phyloP scores from a whole-genome alignment of 2,329 filamentous ascomycete species.

The Aspergillus hortae region DNA sequence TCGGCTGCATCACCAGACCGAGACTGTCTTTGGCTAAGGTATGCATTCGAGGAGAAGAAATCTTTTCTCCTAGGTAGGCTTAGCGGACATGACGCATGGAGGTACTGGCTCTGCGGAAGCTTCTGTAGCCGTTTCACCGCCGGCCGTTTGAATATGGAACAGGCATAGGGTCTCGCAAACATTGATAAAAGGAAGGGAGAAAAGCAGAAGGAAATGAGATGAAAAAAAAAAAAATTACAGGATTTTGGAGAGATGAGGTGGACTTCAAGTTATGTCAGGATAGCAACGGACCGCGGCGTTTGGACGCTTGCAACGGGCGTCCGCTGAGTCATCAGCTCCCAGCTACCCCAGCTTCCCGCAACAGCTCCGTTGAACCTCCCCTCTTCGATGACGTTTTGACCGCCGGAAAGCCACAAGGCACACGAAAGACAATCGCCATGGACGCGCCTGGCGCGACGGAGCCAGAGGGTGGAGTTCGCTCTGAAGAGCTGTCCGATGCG shows the following conservation, averaged over 20 bases:
- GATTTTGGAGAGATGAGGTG: not conserved
- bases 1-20: conserved; percentile 14
- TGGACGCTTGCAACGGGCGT: not conserved
- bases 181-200: conserved; percentile 15
- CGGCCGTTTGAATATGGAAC: conserved; percentile 29
- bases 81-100: conserved; percentile 33
- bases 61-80: conserved; percentile 50
- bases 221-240: not conserved
- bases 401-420: conserved; percentile 9
- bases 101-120: conserved; percentile 31
- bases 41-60: conserved; percentile 65
- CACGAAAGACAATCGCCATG: conserved; percentile 32
- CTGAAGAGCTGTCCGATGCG: conserved; percentile 14
- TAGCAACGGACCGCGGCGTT: not conserved
- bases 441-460: conserved; percentile 35
- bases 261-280: not conserved
- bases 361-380: not conserved
- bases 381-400: not conserved
- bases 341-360: conserved; percentile 17
- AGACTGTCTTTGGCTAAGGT: conserved; percentile 43
- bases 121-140: conserved; percentile 19
- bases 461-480: conserved; percentile 21
- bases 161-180: conserved; percentile 31
- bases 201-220: conserved; percentile 3
- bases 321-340: conserved; percentile 11